Conservation (phyloP, 257 asterid species). For the Dorcoceras hygrometricum region DNA sequence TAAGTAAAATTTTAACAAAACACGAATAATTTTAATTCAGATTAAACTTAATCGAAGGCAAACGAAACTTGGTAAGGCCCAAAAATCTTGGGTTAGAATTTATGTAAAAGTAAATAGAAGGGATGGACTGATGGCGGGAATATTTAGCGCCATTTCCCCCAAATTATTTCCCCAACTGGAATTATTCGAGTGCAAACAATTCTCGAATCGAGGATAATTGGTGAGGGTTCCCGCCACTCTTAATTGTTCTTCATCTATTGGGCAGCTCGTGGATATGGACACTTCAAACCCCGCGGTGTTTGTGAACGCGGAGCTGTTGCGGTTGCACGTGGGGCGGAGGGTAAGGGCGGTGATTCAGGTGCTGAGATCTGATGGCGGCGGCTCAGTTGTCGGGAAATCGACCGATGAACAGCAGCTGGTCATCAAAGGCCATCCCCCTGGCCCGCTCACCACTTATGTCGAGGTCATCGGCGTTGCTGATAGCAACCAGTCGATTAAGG, state of each 20-base stretch:
- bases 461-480: slow-evolving; percentile 95
- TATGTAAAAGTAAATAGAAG: too few relatives aligned
- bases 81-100: too few relatives aligned
- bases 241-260: neutral
- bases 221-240: too few relatives aligned
- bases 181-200: too few relatives aligned
- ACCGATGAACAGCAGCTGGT: slow-evolving; percentile 74
- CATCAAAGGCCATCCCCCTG: slow-evolving; percentile 68
- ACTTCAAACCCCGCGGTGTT: slow-evolving; percentile 82
- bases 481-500: slow-evolving; percentile 54
- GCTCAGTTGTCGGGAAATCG: slow-evolving; percentile 70
- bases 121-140: neutral
- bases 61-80: too few relatives aligned
- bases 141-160: neutral
- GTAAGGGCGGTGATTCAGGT: slow-evolving; percentile 87
- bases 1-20: too few relatives aligned
- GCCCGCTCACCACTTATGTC: slow-evolving; percentile 62
- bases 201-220: too few relatives aligned
- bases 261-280: slow-evolving; percentile 48
- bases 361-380: slow-evolving; percentile 63
- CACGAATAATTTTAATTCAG: too few relatives aligned
- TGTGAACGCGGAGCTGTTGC: slow-evolving; percentile 72
- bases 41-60: too few relatives aligned
- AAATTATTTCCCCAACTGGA: too few relatives aligned
- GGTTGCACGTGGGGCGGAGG: slow-evolving; percentile 59